Evolutionary conservation across 371 early-diverging fungal species (phyloP).

Genomic region (Fennellomyces sp.): DNA sequence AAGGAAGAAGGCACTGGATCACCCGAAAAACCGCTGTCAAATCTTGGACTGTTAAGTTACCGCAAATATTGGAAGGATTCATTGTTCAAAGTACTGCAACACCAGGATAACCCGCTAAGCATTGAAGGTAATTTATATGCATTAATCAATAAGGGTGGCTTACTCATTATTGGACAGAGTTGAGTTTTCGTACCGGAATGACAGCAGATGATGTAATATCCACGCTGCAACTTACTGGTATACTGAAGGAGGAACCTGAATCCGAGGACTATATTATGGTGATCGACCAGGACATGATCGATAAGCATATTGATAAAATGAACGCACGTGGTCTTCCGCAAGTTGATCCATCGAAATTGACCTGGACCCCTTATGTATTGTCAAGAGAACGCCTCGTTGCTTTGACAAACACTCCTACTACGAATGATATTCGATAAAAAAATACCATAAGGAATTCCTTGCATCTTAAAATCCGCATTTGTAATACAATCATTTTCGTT

Average conservation of each 20-base stretch:
- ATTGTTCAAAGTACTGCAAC: conserved; percentile 68
- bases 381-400: conserved; percentile 41
- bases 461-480: no score
- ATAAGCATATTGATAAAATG: conserved; percentile 42
- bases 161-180: conserved; percentile 26
- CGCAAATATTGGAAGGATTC: conserved; percentile 79
- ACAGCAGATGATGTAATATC: conserved; percentile 72
- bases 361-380: conserved; percentile 70
- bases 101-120: conserved; percentile 41
- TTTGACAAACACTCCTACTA: not conserved
- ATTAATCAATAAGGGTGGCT: not conserved
- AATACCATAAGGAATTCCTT: no score
- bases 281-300: conserved; percentile 38
- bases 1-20: conserved; percentile 89
- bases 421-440: no score
- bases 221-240: conserved; percentile 63
- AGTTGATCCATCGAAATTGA: conserved; percentile 56
- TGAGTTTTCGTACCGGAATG: conserved; percentile 68
- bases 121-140: conserved; percentile 47
- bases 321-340: conserved; percentile 46
- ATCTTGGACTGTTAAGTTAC: conserved; percentile 95
- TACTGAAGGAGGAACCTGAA: conserved; percentile 26
- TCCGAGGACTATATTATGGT: conserved; percentile 20
- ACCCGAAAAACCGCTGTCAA: conserved; percentile 98
- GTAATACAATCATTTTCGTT: no score